Base-by-base conservation (phyloP, 208 protist species). In the Leptomonas seymouri region DNA sequence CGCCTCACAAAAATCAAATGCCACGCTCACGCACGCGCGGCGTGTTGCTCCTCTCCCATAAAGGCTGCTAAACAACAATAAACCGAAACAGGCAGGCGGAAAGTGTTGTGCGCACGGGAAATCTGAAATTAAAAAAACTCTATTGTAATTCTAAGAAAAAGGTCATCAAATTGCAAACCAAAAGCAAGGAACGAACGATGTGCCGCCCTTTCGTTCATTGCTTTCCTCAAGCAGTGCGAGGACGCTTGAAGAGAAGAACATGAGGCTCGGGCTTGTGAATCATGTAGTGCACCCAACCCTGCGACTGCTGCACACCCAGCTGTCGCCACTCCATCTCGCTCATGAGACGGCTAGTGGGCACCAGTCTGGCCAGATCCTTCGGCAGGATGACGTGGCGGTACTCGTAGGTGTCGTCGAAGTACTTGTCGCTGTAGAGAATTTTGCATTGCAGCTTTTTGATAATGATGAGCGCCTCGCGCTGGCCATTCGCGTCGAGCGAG, bases 361-460 rank as follows among this genome's bases (percentile, higher is more conserved):
- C 85, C 2, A 94, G 67, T 46, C 97, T 88, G 18, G 88, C 83
- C 27, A 99, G 86, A 39, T 99, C 97, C 67, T 97, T 95, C 34
- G 98, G 98, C 44, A 99, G 81, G 58, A 99, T 99, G 5, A 99
- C 98, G 72, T 99, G 98, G 41, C 98, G 97, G 81, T 99, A 99
- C 89, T 99, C 98, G 76, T 87, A 98, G 48, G 81, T 66, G 58
- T 93, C 90, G 55, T 99, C 98, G 79, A 88, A 97, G 84, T 99
- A 99, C 84, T 99, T 99, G 59, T 98, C 95, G 45, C 95, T 98
- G 78, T 99, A 99, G 67, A 97, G 71, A 41, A 98, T 98, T 77
- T 94, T 96, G 64, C 75, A 80, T 76, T 91, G 85, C 23, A 96
- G 67, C 73, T 94, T 96, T 54, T 80, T 80, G 61, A 97, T 97